These are phyloP conservation scores for Dendrobium nobile DNA, from an alignment of 106 monocot genomes.

Conservation along the genomic window DNA sequence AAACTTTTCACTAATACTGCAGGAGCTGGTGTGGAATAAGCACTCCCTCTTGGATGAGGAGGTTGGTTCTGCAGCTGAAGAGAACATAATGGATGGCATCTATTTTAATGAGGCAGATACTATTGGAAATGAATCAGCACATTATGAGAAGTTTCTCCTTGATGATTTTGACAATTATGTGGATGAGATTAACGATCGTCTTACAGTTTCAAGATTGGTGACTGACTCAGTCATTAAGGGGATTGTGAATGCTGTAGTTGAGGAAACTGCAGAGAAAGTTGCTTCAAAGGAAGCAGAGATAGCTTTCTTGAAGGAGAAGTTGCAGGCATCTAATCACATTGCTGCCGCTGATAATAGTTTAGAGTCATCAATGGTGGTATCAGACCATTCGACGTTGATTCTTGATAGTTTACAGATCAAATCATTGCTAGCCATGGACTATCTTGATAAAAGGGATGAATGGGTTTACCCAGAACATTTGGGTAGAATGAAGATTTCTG, in stretches of 20 bases:
- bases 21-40: constrained; percentile 7
- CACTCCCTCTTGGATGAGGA: constrained; percentile 11
- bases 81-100: constrained; percentile 11
- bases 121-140: constrained; percentile 34
- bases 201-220: constrained; percentile 65
- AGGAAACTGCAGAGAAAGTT: constrained; percentile 56
- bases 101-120: constrained; percentile 27
- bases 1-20: not conserved
- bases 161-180: constrained; percentile 69
- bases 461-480: constrained; percentile 14
- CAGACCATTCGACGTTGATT: constrained; percentile 1
- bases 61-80: constrained; percentile 6
- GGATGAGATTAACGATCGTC: constrained; percentile 66
- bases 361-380: not conserved
- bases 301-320: constrained; percentile 21
- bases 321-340: constrained; percentile 24
- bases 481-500: constrained; percentile 25
- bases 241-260: constrained; percentile 57
- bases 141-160: constrained; percentile 53
- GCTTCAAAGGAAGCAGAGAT: constrained; percentile 58
- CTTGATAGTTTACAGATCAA: not conserved
- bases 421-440: not conserved
- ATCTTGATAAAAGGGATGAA: not conserved
- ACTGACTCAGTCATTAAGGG: constrained; percentile 64
- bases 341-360: not conserved